Conservation (phyloP, 176 grass and related monocot species). For the Pharus latifolius region DNA sequence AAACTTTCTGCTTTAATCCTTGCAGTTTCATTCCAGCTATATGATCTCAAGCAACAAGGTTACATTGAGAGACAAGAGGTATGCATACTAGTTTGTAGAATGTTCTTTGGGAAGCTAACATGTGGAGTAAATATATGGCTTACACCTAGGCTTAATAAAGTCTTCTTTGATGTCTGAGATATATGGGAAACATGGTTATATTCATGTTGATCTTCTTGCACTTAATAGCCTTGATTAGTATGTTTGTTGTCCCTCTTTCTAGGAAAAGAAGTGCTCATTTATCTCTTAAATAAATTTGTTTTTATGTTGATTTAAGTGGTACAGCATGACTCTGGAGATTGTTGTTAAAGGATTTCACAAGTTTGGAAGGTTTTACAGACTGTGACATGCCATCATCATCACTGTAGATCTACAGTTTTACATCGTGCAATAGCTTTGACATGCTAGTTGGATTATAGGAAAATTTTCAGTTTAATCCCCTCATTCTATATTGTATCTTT, state of each 20-base stretch:
- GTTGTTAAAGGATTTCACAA: not conserved
- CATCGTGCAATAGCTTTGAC: not conserved
- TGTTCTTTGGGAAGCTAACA: not conserved
- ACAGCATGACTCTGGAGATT: not conserved
- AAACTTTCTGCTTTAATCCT: not conserved
- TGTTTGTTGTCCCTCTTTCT: not conserved
- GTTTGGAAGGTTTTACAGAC: not conserved
- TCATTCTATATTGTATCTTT: not conserved
- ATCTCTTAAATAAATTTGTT: not conserved
- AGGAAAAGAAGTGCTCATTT: not conserved
- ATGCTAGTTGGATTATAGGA: not conserved
- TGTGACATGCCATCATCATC: not conserved
- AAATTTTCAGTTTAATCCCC: not conserved
- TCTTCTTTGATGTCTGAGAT: not conserved
- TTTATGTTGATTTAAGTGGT: not conserved
- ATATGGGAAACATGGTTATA: conserved; percentile 4
- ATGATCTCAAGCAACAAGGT: conserved; percentile 96
- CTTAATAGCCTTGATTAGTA: not conserved
- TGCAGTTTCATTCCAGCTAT: conserved; percentile 90
- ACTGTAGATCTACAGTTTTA: not conserved
- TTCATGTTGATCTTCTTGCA: not conserved
- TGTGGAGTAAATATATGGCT: not conserved
- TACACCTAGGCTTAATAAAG: not conserved
- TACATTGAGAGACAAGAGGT: conserved; percentile 96
- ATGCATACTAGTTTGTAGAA: conserved; percentile 3